A percentile compares a stretch with the other conserved stretches of the same genome.
Evolutionary conservation across 768 basidiomycete genomes (phyloP).

Genomic region (Hypholoma fasciculare): DNA sequence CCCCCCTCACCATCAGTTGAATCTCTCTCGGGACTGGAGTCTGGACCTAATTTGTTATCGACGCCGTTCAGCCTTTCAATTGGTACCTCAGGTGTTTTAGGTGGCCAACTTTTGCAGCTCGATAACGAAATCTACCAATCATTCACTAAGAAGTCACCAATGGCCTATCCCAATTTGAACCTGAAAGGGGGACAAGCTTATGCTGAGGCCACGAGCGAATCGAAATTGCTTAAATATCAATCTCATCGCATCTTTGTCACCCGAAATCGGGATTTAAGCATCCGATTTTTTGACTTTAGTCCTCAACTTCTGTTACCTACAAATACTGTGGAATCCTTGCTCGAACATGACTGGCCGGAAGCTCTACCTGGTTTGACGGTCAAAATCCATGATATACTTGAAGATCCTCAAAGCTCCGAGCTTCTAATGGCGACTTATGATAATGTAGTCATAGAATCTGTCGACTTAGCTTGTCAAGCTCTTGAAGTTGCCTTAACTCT

Average conservation of each 20-base stretch:
- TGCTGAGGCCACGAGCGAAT: conserved; percentile 52
- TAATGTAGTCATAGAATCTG: conserved; percentile 36
- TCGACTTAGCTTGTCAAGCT: conserved; percentile 54
- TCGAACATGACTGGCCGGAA: conserved; percentile 67
- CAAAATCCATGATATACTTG: conserved; percentile 49
- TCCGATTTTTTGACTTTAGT: conserved; percentile 78
- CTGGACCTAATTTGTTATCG: conserved; percentile 8
- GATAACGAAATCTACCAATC: conserved; percentile 47
- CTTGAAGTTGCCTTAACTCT: conserved; percentile 58
- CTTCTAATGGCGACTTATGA: conserved; percentile 19
- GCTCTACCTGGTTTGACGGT: conserved; percentile 62
- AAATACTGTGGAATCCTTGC: conserved; percentile 41
- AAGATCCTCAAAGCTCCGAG: conserved; percentile 38
- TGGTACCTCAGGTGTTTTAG: conserved; percentile 33
- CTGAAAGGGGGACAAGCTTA: conserved; percentile 59
- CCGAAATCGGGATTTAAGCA: conserved; percentile 57
- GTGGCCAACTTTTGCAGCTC: conserved; percentile 46
- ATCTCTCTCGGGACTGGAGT: background rate
- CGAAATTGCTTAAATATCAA: conserved; percentile 63
- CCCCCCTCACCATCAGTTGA: conserved; percentile 8
- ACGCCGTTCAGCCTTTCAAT: conserved; percentile 16
- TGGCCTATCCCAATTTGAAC: conserved; percentile 27
- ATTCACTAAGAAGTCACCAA: conserved; percentile 27
- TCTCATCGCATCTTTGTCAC: conserved; percentile 67
- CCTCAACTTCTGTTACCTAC: conserved; percentile 54